Base-by-base conservation (phyloP, 2,329 filamentous ascomycete genomes). In the Colletotrichum abscissum region DNA sequence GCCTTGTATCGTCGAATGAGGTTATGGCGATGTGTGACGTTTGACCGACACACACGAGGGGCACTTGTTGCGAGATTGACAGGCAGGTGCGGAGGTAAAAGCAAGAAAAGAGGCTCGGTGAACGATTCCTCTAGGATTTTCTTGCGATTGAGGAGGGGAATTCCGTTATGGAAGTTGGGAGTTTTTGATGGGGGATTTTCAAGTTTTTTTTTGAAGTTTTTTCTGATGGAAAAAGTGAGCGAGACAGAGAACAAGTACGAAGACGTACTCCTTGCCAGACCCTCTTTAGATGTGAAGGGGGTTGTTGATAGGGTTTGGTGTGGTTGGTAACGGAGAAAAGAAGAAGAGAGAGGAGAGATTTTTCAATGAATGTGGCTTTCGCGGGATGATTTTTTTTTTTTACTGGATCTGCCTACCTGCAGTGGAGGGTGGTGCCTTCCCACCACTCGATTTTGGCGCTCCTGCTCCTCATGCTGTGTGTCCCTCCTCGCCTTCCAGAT, bases 161-260 rank as follows among this genome's bases (percentile, higher is more conserved):
- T 65, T 65, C 63, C 72, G 76, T 79, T 62, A 70, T 60, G 70
- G 70, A 73, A 56, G 67, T 55, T 62, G 70, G 70, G 65, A 65
- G 70, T 73, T 83, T 86, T 86, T 77, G 72, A 71, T 58, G 81
- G 80, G 76, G 82, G 82, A 84, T 90, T 91, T 89, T 87, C 84
- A 84, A 80, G 66, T 79, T 90, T 91, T 91, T 91, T 91, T 90
- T 87, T 82, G 80, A 84, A 83, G 83, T 84, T 88, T 88, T 85
- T 81, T 83, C 82, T 82, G 83, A 82, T 81, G 80, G 78, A 81
- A 85, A 84, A 87, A 85, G 83, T 83, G 86, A 86, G 85, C 84
- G 86, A 88, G 88, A 88, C 88, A 90, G 87, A 88, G 86, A 88
- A 85, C 81, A 84, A 87, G 87, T 85, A 88, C 87, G 86, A 87